These are phyloP conservation scores for Fusarium sp. DNA, from an alignment of 2,329 filamentous ascomycete species.

Conservation along the genomic window DNA sequence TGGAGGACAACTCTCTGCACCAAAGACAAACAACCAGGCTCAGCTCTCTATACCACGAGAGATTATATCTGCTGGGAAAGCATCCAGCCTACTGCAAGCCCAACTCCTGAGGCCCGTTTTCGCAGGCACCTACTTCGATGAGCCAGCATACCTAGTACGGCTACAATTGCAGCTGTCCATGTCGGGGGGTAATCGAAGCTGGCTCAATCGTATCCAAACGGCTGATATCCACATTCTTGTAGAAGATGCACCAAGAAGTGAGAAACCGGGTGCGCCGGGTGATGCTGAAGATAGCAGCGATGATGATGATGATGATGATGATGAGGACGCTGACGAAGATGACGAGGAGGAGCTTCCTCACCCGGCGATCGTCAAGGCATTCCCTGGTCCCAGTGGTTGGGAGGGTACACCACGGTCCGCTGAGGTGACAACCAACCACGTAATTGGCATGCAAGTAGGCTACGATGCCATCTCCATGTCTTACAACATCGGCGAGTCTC, in stretches of 20 bases:
- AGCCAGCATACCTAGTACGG: background rate
- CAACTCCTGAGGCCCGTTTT: background rate
- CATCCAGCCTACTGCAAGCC: background rate
- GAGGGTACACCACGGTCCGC: background rate
- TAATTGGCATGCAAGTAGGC: background rate
- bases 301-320: background rate
- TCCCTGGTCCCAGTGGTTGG: background rate
- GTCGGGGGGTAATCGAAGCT: background rate
- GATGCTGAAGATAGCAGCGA: background rate
- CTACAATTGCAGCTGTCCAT: background rate
- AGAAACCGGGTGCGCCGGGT: background rate
- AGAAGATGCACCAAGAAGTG: background rate
- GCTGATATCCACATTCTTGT: background rate
- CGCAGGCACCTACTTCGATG: background rate
- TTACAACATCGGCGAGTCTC: background rate
- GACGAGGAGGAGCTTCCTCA: background rate
- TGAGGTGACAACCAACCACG: background rate
- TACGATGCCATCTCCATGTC: background rate
- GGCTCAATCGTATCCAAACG: background rate
- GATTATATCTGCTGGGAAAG: background rate
- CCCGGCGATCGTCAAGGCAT: background rate
- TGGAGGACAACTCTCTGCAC: background rate
- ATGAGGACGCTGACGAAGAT: background rate
- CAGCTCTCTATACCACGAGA: background rate
- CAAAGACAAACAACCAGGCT: background rate